Conservation (phyloP, 768 basidiomycete genomes). For the Trametes maxima region DNA sequence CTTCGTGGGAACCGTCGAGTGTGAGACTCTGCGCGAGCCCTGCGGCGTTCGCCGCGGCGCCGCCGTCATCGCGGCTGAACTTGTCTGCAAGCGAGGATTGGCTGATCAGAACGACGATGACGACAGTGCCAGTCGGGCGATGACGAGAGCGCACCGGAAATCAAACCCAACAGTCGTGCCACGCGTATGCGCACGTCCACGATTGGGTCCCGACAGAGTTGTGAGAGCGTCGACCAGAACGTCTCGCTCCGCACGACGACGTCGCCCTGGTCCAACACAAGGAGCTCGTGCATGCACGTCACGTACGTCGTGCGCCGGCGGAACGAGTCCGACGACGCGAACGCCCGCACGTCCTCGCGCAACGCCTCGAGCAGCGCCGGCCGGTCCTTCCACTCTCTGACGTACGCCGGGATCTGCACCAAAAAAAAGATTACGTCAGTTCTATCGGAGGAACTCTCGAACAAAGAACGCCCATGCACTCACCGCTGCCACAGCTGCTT, state of each 20-base stretch:
- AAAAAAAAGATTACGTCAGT: constrained; percentile 1
- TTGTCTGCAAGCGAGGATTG: constrained; percentile 20
- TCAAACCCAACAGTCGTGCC: constrained; percentile 65
- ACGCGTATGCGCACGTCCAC: constrained; percentile 86
- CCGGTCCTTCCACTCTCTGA: constrained; percentile 21
- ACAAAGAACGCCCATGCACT: constrained; percentile 33
- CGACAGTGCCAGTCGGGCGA: too few species aligned
- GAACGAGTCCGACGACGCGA: constrained; percentile 22
- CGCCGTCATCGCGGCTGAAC: constrained; percentile 17
- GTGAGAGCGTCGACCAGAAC: constrained; percentile 57
- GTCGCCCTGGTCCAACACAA: constrained; percentile 38
- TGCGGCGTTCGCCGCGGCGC: constrained; percentile 14
- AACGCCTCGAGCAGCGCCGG: constrained; percentile 25
- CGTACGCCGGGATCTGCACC: constrained; percentile 20
- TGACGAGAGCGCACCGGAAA: constrained; percentile 46
- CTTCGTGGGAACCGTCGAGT: constrained; percentile 60
- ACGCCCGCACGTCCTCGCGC: constrained; percentile 17
- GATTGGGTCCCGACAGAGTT: constrained; percentile 65
- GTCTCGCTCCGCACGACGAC: constrained; percentile 43
- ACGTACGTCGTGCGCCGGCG: constrained; percentile 57
- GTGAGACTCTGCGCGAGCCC: constrained; percentile 48
- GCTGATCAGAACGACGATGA: constrained; percentile 14
- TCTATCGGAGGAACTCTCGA: neutral
- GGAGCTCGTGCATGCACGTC: constrained; percentile 68
- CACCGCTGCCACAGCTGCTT: constrained; percentile 68